Evolutionary conservation across 1,284 basidiomycete genomes (phyloP).

Genomic region (Calocybe gambosa): DNA sequence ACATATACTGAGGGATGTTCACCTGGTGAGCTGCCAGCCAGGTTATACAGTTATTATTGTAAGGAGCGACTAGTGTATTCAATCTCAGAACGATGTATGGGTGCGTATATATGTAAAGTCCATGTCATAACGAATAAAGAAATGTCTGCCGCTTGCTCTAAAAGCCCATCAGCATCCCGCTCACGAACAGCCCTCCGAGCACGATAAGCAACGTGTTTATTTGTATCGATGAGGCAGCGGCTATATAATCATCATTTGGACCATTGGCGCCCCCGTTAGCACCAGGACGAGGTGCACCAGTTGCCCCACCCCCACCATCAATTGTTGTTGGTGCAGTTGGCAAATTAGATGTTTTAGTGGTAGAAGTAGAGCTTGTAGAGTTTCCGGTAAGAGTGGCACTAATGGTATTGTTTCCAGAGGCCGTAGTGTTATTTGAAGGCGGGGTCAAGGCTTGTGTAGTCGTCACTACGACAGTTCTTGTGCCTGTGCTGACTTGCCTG

Average conservation of each 20-base stretch:
- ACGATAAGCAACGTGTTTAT: conserved; percentile 35
- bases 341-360: conserved; percentile 27
- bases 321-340: conserved; percentile 54
- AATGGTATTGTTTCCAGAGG: conserved; percentile 20
- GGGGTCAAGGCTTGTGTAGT: conserved; percentile 26
- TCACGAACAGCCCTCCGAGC: conserved; percentile 37
- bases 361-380: conserved; percentile 20
- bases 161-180: conserved; percentile 41
- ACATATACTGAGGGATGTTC: conserved; percentile 12
- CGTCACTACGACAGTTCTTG: conserved; percentile 37
- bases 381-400: conserved; percentile 14
- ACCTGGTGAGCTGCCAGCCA: conserved; percentile 3
- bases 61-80: not conserved
- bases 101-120: not conserved
- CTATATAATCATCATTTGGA: conserved; percentile 57
- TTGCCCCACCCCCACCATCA: conserved; percentile 42
- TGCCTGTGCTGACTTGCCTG: conserved; percentile 32
- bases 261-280: conserved; percentile 52
- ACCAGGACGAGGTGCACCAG: conserved; percentile 37
- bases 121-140: not conserved
- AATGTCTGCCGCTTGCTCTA: conserved; percentile 21
- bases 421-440: conserved; percentile 14
- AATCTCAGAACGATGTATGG: not conserved
- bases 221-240: conserved; percentile 44
- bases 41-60: not conserved